Conservation (phyloP, 2,329 filamentous ascomycete species). For the Pestalotiopsis sp. region DNA sequence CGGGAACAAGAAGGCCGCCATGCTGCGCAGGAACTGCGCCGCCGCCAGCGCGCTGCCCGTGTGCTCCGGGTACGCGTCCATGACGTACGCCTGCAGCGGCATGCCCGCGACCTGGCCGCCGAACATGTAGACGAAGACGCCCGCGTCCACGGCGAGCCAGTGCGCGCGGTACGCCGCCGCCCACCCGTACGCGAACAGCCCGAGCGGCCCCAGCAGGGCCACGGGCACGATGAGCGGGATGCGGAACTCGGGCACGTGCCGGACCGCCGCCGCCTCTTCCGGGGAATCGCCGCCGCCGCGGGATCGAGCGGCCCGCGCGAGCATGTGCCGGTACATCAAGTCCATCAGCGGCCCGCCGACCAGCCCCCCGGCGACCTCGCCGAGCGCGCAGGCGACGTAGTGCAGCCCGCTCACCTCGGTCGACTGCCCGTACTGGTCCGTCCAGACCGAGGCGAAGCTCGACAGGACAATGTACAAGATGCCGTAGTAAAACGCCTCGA, state of each 20-base stretch:
- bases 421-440: conserved; percentile 53
- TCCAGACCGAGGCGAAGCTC: conserved; percentile 64
- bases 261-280: too few species aligned
- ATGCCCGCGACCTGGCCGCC: conserved; percentile 35
- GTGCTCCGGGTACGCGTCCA: conserved; percentile 49
- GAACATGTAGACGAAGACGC: conserved; percentile 34
- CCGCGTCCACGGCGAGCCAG: conserved; percentile 42
- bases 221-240: conserved; percentile 59
- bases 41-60: conserved; percentile 50
- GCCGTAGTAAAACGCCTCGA: conserved; percentile 63
- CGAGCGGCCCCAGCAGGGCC: conserved; percentile 42
- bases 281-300: neutral
- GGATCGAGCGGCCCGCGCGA: conserved; percentile 3
- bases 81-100: conserved; percentile 39
- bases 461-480: conserved; percentile 66
- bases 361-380: conserved; percentile 61
- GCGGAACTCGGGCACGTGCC: conserved; percentile 59
- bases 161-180: conserved; percentile 35
- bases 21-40: conserved; percentile 43
- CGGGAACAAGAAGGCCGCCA: conserved; percentile 52
- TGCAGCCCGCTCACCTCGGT: conserved; percentile 64
- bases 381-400: conserved; percentile 64
- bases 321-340: conserved; percentile 31
- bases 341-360: conserved; percentile 48
- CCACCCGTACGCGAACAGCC: conserved; percentile 48